Conservation (phyloP, 192 early-diverging fungal species). For the Coemansia sp. region DNA sequence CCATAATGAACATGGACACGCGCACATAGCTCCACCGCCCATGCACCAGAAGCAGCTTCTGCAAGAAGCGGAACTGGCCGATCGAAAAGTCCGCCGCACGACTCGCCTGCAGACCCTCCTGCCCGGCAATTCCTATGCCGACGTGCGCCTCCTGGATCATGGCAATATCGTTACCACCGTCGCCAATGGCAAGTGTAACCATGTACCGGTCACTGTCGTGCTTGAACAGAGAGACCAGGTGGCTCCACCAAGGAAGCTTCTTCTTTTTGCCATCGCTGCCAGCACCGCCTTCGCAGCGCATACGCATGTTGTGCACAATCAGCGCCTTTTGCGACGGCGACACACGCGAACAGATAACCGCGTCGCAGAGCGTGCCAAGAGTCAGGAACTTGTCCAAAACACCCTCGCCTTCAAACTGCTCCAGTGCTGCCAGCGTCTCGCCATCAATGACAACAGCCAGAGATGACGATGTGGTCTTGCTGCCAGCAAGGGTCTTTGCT, state of each 20-base stretch:
- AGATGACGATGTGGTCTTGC: slow-evolving; percentile 5
- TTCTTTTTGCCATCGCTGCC: background rate
- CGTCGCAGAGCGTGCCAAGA: slow-evolving; percentile 68
- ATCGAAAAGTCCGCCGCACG: slow-evolving; percentile 87
- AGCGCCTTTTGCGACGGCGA: slow-evolving; percentile 88
- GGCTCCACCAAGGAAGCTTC: background rate
- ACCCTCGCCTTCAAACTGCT: slow-evolving; percentile 32
- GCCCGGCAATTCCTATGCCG: slow-evolving; percentile 87
- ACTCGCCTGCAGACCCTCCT: slow-evolving; percentile 85
- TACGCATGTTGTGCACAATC: slow-evolving; percentile 69
- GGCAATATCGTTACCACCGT: slow-evolving; percentile 93
- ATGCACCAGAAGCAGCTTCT: slow-evolving; percentile 77
- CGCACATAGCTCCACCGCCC: slow-evolving; percentile 86
- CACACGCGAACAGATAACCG: slow-evolving; percentile 89
- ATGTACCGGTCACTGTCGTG: slow-evolving; percentile 45
- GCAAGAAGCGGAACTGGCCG: slow-evolving; percentile 82
- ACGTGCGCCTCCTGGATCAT: slow-evolving; percentile 95
- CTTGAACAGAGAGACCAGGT: slow-evolving; percentile 5
- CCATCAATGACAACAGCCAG: slow-evolving; percentile 92
- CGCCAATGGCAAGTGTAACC: slow-evolving; percentile 80
- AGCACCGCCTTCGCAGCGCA: slow-evolving; percentile 35
- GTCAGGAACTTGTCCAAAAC: slow-evolving; percentile 64
- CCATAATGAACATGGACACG: slow-evolving; percentile 73
- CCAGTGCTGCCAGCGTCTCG: slow-evolving; percentile 63
- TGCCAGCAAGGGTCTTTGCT: background rate